Evolutionary conservation across 2,329 filamentous ascomycete species (phyloP).

Genomic region (Mycogone perniciosa): DNA sequence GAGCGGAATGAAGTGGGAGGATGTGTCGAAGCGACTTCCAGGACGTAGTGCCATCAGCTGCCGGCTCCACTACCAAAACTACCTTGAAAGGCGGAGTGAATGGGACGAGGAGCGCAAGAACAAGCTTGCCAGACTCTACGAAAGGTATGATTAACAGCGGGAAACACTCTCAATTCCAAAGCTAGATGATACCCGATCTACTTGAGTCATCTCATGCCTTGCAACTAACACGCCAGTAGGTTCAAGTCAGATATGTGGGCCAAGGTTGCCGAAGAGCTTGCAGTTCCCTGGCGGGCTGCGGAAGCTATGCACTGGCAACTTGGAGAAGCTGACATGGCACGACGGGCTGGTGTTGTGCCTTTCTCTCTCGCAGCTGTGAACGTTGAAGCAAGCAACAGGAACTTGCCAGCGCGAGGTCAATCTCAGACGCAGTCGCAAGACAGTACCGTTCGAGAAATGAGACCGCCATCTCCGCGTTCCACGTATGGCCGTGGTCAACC

Average conservation of each 20-base stretch:
- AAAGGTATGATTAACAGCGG: constrained; percentile 60
- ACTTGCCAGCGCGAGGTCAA: constrained; percentile 32
- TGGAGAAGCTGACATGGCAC: constrained; percentile 88
- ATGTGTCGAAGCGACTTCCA: constrained; percentile 86
- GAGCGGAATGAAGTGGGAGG: constrained; percentile 96
- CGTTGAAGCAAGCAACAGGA: constrained; percentile 36
- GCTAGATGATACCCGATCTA: too few relatives aligned
- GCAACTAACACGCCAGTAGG: constrained; percentile 42
- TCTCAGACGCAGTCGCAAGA: constrained; percentile 43
- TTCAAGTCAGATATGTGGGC: constrained; percentile 99
- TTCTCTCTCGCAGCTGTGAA: constrained; percentile 63
- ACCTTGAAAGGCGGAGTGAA: constrained; percentile 83
- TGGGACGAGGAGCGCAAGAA: constrained; percentile 99
- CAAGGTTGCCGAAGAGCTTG: constrained; percentile 91
- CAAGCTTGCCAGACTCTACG: constrained; percentile 88
- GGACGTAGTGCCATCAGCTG: constrained; percentile 92
- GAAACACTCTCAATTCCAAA: neutral
- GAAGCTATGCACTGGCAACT: constrained; percentile 99
- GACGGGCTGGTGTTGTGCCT: constrained; percentile 80
- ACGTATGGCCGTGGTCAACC: constrained; percentile 34
- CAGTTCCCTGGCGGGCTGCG: constrained; percentile 87
- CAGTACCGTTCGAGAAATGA: constrained; percentile 37
- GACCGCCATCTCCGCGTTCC: constrained; percentile 34
- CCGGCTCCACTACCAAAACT: constrained; percentile 93
- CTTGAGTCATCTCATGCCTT: neutral